These are phyloP conservation scores for Mortierella sp. DNA, from an alignment of 371 early-diverging fungal genomes.

Conservation along the genomic window DNA sequence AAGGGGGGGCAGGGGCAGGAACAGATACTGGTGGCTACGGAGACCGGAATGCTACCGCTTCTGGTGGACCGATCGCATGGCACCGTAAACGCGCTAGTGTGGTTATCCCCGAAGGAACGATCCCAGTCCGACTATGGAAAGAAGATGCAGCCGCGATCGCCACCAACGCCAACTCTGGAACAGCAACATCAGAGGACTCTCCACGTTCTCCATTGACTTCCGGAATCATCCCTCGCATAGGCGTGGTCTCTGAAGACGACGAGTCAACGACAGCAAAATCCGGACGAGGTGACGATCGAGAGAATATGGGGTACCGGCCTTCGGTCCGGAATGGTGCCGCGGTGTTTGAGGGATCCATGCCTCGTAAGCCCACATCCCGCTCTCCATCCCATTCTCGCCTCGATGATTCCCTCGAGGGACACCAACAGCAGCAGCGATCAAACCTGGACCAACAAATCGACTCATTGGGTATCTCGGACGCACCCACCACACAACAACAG, in stretches of 20 bases:
- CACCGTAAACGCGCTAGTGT: slow-evolving; percentile 13
- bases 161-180: neutral
- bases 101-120: slow-evolving; percentile 9
- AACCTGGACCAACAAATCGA: no score
- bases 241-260: neutral
- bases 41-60: no score
- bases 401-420: no score
- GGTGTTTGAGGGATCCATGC: slow-evolving; percentile 37
- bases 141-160: neutral
- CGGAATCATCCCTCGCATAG: neutral
- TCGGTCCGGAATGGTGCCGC: slow-evolving; percentile 38
- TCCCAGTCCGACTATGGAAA: slow-evolving; percentile 18
- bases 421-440: no score
- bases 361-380: neutral
- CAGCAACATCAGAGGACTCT: neutral
- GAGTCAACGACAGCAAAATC: neutral
- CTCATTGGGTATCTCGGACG: neutral
- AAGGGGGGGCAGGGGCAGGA: neutral
- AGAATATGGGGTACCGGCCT: neutral
- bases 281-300: no score
- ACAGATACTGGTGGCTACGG: neutral
- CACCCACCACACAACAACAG: neutral
- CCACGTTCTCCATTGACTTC: neutral
- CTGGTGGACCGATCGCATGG: neutral
- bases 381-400: neutral